Conservation (phyloP, 2,329 filamentous ascomycete genomes). For the Penicillium digitatum region DNA sequence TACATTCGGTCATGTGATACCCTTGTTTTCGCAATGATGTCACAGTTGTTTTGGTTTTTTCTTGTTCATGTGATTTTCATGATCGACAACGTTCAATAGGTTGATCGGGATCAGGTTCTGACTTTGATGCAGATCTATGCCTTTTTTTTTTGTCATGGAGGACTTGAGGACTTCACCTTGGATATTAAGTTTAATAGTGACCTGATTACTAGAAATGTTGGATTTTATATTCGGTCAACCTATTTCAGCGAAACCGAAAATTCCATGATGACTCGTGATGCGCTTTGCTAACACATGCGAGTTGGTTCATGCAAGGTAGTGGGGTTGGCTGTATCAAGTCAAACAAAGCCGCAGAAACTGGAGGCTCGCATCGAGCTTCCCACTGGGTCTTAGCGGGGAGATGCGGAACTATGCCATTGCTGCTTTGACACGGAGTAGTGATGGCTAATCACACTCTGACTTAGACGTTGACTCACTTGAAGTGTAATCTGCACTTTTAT, state of each 20-base stretch:
- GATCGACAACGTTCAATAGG: neutral
- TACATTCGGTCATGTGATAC: conserved; percentile 5
- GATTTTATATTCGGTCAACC: no score
- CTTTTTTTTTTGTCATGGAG: no score
- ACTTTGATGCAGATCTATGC: no score
- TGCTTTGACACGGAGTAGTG: no score
- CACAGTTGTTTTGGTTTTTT: neutral
- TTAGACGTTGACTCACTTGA: neutral
- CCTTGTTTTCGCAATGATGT: conserved; percentile 16
- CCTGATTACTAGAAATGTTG: no score
- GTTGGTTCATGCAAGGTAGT: neutral
- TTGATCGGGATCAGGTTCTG: no score
- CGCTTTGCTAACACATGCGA: neutral
- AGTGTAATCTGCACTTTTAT: neutral
- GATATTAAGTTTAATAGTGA: no score
- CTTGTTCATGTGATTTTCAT: neutral
- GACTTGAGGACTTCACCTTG: no score
- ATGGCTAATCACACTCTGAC: neutral
- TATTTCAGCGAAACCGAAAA: neutral
- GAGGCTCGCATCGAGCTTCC: neutral
- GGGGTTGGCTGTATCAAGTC: neutral
- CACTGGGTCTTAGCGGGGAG: neutral
- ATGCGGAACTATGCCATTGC: no score
- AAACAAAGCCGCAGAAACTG: neutral
- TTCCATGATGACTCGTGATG: neutral